Evolutionary conservation across 2,329 filamentous ascomycete species (phyloP).

Genomic region (Fonsecaea monophora): DNA sequence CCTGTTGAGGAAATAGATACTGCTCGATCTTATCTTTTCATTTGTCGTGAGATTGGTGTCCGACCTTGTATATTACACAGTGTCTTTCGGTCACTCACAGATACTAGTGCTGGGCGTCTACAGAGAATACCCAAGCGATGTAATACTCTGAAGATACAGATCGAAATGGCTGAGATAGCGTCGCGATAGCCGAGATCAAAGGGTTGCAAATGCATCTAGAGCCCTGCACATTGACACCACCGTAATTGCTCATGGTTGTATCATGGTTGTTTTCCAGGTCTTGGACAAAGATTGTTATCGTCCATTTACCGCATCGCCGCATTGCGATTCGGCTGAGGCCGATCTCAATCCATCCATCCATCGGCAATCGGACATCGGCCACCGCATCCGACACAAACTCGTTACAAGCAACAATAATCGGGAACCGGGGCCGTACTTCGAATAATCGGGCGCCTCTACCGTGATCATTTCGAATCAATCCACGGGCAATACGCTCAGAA

Average conservation of each 20-base stretch:
- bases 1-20: constrained; percentile 83
- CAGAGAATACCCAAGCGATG: not conserved
- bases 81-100: too few relatives aligned
- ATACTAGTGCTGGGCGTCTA: too few relatives aligned
- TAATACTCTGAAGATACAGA: not conserved
- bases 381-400: not conserved
- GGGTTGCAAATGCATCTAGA: not conserved
- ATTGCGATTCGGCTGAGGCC: not conserved
- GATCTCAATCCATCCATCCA: too few relatives aligned
- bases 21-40: not conserved
- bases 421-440: not conserved
- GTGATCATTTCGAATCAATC: not conserved
- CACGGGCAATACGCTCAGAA: not conserved
- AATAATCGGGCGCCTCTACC: not conserved
- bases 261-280: not conserved
- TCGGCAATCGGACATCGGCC: not conserved
- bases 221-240: not conserved
- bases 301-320: not conserved
- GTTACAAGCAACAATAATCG: not conserved
- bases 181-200: not conserved
- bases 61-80: not conserved
- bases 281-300: not conserved
- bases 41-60: not conserved
- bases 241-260: too few relatives aligned
- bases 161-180: not conserved